These are phyloP conservation scores for Chernovozyma aurita DNA, from an alignment of 1,139 yeast genomes.

Conservation along the genomic window DNA sequence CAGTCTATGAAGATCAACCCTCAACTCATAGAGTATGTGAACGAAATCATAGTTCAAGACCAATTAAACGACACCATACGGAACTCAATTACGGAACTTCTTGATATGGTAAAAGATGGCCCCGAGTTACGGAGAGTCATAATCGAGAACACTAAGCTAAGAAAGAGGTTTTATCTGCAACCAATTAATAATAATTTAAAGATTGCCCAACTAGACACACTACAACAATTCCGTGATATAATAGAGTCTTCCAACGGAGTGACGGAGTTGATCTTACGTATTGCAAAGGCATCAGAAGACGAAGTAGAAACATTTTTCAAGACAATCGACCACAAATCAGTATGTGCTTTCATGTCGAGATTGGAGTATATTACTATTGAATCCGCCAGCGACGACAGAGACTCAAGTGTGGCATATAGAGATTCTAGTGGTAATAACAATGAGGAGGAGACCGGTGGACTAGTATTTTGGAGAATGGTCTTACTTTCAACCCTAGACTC, in stretches of 20 bases:
- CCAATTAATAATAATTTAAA: background rate
- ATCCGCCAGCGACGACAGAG: background rate
- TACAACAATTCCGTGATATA: background rate
- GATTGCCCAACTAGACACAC: background rate
- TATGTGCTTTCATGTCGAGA: background rate
- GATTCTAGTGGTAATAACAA: background rate
- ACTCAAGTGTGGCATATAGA: background rate
- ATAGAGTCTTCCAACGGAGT: background rate
- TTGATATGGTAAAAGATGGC: background rate
- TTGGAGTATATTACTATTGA: background rate
- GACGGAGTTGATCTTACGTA: background rate
- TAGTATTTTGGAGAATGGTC: background rate
- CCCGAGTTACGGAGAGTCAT: background rate
- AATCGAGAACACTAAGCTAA: background rate
- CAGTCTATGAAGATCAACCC: conserved; percentile 26
- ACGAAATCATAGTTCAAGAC: conserved; percentile 17
- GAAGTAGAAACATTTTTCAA: background rate
- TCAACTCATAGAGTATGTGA: conserved; percentile 18
- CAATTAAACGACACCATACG: background rate
- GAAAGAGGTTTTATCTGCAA: background rate
- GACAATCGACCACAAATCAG: background rate
- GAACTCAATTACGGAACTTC: background rate
- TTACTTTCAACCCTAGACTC: background rate
- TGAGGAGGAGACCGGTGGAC: background rate
- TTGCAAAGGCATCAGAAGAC: background rate